Base-by-base conservation (phyloP, 192 early-diverging fungal species). In the Rhizoclosmatium sp. region DNA sequence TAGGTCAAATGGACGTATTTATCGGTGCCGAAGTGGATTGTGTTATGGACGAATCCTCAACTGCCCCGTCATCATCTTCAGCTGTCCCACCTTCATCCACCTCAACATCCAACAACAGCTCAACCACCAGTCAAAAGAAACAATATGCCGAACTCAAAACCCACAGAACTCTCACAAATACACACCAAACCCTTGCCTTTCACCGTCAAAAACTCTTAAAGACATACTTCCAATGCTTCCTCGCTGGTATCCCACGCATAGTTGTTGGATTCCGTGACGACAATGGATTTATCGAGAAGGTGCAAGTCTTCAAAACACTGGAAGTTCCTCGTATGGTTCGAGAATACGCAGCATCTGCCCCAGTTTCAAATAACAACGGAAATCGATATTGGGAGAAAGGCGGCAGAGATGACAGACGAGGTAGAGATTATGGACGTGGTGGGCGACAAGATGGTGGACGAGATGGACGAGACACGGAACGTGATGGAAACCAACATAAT, bases 21-120 rank as follows among this genome's bases (percentile, higher is more conserved):
- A 90, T 97, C 78, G 97, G 95, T 2, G 97, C 94, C 9, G 97
- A 99, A 75, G 93, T 99, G 31, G 96, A 99, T 80, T 99, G 97
- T 83, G 80, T 90, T 9, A 51, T 74, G 23, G 81, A 84, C 51
- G 85, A 90, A 85, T 86, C 82, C 39, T 62, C 42, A 1, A 48
- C 19, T 21, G 21, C 41, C 31, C 45, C 93, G 92, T 4, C 76
- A 85, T 4, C 74, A 82, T 59, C 97, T 97, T 72, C 86, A 92
- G n/a, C 96, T 97, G 78, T 89, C 97, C 46, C 98, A 98, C 3
- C 91, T 92, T 41, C 83, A 88, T 39, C 71, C 91, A 3, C 87
- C 93, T 31, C 79, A 78, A 31, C 88, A 7, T 12, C 5, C 9
- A 54, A 54, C 16, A 7, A 54, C 16, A 54, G 1, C 16, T 16